A percentile compares a stretch with the other conserved stretches of the same genome.
Evolutionary conservation across 2,329 filamentous ascomycete genomes (phyloP).

Genomic region (Chaetomiaceae sp.): DNA sequence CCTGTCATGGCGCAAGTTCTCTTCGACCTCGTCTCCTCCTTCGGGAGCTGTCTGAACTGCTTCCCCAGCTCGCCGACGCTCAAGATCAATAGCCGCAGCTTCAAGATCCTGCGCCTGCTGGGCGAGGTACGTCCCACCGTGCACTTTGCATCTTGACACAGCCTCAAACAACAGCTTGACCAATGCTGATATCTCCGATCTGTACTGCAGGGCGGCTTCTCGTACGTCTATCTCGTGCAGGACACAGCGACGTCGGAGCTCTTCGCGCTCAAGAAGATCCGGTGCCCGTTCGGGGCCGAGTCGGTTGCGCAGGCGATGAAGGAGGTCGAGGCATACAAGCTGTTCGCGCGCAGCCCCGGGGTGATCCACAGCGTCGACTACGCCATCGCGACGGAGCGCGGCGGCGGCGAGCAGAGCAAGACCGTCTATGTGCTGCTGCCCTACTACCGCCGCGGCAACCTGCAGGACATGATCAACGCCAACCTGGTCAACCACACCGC

Average conservation of each 20-base stretch:
- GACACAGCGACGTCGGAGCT: constrained; percentile 77
- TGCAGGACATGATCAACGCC: constrained; percentile 97
- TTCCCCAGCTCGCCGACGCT: constrained; percentile 91
- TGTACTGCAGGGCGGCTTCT: constrained; percentile 96
- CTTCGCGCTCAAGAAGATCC: constrained; percentile 96
- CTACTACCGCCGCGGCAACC: constrained; percentile 90
- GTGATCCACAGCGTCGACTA: constrained; percentile 86
- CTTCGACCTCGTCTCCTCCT: constrained; percentile 81
- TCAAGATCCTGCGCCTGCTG: constrained; percentile 89
- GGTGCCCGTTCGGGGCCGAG: constrained; percentile 95
- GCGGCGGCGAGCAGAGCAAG: constrained; percentile 59
- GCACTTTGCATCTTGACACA: no score
- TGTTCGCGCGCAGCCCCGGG: constrained; percentile 76
- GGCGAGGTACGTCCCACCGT: constrained; percentile 74
- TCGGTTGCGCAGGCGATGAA: constrained; percentile 91
- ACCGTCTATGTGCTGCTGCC: constrained; percentile 95
- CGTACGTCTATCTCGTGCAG: constrained; percentile 97
- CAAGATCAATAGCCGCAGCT: constrained; percentile 89
- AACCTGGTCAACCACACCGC: constrained; percentile 91
- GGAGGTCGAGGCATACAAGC: constrained; percentile 92
- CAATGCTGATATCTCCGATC: no score
- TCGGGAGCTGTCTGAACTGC: constrained; percentile 93
- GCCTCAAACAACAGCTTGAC: neutral
- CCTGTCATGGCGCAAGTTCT: constrained; percentile 71
- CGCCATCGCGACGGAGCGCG: constrained; percentile 68